A percentile compares a stretch with the other conserved stretches of the same genome.
Evolutionary conservation across 352 stramenopile species (phyloP).

Genomic region (Phytophthora brassicae): DNA sequence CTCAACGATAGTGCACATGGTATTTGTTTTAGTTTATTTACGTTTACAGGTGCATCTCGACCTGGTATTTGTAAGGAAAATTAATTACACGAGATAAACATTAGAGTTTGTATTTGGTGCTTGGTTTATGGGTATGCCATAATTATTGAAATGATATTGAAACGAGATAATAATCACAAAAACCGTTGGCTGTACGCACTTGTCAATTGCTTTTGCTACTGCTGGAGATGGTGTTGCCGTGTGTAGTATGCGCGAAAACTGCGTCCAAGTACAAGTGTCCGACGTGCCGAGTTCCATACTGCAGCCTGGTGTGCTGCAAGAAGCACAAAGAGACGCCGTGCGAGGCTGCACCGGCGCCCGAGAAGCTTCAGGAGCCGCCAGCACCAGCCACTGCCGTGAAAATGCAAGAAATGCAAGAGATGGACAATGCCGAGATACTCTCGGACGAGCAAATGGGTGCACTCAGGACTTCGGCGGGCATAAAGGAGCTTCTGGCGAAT

Average conservation of each 20-base stretch:
- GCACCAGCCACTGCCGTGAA: conserved; percentile 13
- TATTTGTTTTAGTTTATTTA: background rate
- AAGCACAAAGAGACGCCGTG: conserved; percentile 75
- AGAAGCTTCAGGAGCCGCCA: conserved; percentile 15
- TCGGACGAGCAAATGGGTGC: conserved; percentile 50
- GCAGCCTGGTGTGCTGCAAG: conserved; percentile 79
- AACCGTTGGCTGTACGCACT: too few relatives aligned
- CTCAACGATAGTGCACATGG: too few relatives aligned
- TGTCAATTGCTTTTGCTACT: conserved; percentile 4
- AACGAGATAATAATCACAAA: too few relatives aligned
- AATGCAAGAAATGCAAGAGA: conserved; percentile 35
- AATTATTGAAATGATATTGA: background rate
- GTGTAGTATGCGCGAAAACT: conserved; percentile 47
- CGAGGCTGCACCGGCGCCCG: conserved; percentile 13
- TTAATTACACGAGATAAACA: conserved; percentile 4
- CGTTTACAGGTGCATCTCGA: background rate
- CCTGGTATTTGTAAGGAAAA: background rate
- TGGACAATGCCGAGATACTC: conserved; percentile 44
- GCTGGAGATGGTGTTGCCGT: conserved; percentile 49
- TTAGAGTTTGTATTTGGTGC: background rate
- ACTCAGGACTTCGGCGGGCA: conserved; percentile 34
- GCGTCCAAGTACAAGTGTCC: conserved; percentile 88
- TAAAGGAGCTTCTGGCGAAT: conserved; percentile 51
- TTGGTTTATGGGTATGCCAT: background rate
- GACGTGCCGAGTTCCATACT: conserved; percentile 69